A percentile compares a stretch with the other conserved stretches of the same genome.
phyloP scores from a whole-genome alignment of 345 rosid species.

The Eucalyptus microcorys region DNA sequence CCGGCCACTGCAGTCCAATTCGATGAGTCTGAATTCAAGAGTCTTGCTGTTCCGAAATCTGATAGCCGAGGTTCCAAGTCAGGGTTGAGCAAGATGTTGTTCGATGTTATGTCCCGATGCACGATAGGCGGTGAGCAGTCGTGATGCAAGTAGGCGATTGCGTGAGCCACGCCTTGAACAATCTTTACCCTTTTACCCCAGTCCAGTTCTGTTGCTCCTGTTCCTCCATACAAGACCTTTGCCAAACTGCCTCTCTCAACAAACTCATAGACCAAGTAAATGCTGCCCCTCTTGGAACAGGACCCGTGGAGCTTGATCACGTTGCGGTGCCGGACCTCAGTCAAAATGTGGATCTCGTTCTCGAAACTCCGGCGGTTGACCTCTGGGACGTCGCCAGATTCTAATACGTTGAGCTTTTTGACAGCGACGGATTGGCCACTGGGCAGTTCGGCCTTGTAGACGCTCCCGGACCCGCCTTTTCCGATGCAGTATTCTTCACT shows the following conservation, averaged over 20 bases:
- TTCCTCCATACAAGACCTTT: conserved; percentile 17
- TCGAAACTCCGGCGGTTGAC: conserved; percentile 30
- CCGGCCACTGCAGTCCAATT: conserved; percentile 58
- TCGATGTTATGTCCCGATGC: conserved; percentile 45
- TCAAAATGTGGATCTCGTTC: conserved; percentile 40
- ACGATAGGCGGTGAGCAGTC: conserved; percentile 51
- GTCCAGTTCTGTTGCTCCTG: conserved; percentile 17
- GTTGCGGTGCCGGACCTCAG: conserved; percentile 46
- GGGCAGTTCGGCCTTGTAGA: conserved; percentile 34
- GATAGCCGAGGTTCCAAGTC: conserved; percentile 39
- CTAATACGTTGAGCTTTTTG: conserved; percentile 26
- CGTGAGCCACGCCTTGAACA: conserved; percentile 49
- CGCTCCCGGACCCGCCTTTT: conserved; percentile 51
- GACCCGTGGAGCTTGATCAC: conserved; percentile 53
- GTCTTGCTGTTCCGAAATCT: conserved; percentile 60
- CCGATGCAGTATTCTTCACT: conserved; percentile 38
- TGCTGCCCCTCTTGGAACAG: conserved; percentile 25
- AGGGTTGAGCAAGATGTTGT: conserved; percentile 38
- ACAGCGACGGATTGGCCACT: conserved; percentile 43
- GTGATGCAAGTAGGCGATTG: conserved; percentile 58
- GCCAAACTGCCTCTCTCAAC: conserved; percentile 44
- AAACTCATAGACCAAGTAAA: conserved; percentile 48
- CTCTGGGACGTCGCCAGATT: conserved; percentile 19
- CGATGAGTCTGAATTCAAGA: conserved; percentile 28
- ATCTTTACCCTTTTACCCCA: conserved; percentile 36